phyloP scores from a whole-genome alignment of 306 rosid species.

The Glycine latifolia region DNA sequence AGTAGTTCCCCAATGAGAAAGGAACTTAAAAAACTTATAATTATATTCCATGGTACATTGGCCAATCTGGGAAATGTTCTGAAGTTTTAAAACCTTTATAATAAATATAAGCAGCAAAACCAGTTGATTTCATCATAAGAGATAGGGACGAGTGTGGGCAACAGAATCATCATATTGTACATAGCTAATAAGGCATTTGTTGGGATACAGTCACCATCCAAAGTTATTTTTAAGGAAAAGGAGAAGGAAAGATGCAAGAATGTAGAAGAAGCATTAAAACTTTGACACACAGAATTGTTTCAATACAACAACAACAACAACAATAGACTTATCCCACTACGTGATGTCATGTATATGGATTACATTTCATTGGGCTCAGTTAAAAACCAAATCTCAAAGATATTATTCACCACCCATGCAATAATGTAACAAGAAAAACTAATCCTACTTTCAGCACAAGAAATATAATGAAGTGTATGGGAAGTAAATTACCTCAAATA shows the following conservation, averaged over 20 bases:
- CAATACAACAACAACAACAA: not conserved
- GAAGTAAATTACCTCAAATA: no score
- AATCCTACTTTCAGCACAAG: slow-evolving; percentile 5
- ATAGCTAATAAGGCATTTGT: slow-evolving; percentile 34
- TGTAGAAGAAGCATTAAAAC: slow-evolving; percentile 7
- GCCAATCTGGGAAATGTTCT: slow-evolving; percentile 1
- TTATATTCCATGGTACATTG: not conserved
- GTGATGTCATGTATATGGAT: not conserved
- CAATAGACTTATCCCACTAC: not conserved
- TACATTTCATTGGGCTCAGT: no score
- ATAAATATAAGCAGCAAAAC: slow-evolving; percentile 1
- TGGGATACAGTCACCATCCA: slow-evolving; percentile 4
- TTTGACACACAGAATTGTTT: not conserved
- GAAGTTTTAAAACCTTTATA: slow-evolving; percentile 10
- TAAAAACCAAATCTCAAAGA: no score
- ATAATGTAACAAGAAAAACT: no score
- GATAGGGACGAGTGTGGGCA: not conserved
- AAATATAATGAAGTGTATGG: not conserved
- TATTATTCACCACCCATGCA: no score
- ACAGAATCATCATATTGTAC: slow-evolving; percentile 5
- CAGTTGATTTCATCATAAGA: not conserved
- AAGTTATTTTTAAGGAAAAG: not conserved
- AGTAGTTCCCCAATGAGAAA: not conserved
- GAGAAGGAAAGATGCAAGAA: slow-evolving; percentile 30
- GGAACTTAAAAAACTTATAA: not conserved